Conservation (phyloP, 805 yeast species). For the Komagataella kurtzmanii region DNA sequence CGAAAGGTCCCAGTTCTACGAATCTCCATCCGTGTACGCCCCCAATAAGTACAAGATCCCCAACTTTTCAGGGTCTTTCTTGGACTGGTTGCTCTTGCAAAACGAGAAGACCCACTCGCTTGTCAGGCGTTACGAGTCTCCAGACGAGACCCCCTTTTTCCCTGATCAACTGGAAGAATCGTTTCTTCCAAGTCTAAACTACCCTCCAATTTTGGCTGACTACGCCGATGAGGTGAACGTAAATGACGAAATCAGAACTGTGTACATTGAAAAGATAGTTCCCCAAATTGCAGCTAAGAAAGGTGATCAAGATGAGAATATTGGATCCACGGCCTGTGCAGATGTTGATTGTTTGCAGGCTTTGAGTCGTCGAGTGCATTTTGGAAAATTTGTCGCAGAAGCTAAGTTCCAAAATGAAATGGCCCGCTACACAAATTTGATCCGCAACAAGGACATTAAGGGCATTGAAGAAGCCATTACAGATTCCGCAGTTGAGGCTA, state of each 20-base stretch:
- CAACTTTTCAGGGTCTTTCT: conserved; percentile 58
- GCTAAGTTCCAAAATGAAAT: conserved; percentile 69
- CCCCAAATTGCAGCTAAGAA: conserved; percentile 54
- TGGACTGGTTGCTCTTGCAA: conserved; percentile 76
- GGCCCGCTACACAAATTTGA: conserved; percentile 49
- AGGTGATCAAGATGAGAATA: conserved; percentile 74
- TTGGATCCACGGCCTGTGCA: conserved; percentile 73
- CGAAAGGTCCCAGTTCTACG: conserved; percentile 81
- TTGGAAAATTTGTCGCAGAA: conserved; percentile 96
- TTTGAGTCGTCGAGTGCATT: conserved; percentile 83
- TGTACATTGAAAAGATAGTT: conserved; percentile 62
- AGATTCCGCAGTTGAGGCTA: conserved; percentile 74
- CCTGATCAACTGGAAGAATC: conserved; percentile 47
- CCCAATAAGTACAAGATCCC: conserved; percentile 44
- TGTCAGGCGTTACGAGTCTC: conserved; percentile 82
- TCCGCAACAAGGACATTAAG: conserved; percentile 45
- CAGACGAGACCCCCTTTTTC: conserved; percentile 87
- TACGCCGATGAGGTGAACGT: conserved; percentile 67
- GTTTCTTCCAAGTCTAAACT: conserved; percentile 69
- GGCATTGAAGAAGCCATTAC: conserved; percentile 79
- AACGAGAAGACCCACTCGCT: conserved; percentile 68
- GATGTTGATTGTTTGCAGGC: conserved; percentile 87
- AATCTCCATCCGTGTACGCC: conserved; percentile 64
- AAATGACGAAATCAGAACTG: conserved; percentile 51
- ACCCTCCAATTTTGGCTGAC: conserved; percentile 68